phyloP scores from a whole-genome alignment of 352 stramenopile genomes.

The Thraustochytrium striatum region DNA sequence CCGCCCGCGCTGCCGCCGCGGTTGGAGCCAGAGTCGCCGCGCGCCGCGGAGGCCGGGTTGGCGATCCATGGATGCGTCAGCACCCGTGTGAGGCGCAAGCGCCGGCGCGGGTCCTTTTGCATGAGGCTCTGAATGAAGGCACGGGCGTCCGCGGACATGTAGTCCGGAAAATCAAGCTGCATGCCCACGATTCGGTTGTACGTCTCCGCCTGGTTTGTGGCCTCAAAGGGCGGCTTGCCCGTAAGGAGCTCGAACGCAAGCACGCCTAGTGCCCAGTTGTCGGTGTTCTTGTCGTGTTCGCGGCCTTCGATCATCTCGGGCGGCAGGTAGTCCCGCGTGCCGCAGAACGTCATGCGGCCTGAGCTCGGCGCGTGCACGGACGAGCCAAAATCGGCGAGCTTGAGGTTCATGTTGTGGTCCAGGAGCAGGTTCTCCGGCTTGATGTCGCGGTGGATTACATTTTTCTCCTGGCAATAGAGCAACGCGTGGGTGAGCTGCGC shows the following conservation, averaged over 20 bases:
- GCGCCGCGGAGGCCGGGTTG: neutral
- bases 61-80: slow-evolving; percentile 71
- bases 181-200: neutral
- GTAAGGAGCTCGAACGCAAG: slow-evolving; percentile 97
- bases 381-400: slow-evolving; percentile 99
- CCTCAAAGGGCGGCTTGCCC: slow-evolving; percentile 91
- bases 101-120: slow-evolving; percentile 67
- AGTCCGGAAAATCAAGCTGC: neutral
- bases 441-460: slow-evolving; percentile 93
- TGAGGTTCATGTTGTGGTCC: slow-evolving; percentile 99
- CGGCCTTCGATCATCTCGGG: slow-evolving; percentile 98
- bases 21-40: too few relatives aligned
- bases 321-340: slow-evolving; percentile 97
- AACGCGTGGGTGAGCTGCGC: slow-evolving; percentile 83
- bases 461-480: slow-evolving; percentile 95
- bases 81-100: slow-evolving; percentile 65
- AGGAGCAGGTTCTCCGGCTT: slow-evolving; percentile 93
- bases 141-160: neutral
- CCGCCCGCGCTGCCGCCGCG: too few relatives aligned
- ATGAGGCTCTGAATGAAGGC: slow-evolving; percentile 47
- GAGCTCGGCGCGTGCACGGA: slow-evolving; percentile 79
- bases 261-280: slow-evolving; percentile 97
- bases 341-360: slow-evolving; percentile 84
- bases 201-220: neutral
- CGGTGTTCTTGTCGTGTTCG: slow-evolving; percentile 92